Percentiles rank a stretch among this genome's conserved stretches.
phyloP scores from a whole-genome alignment of 495 filamentous ascomycete genomes.

The Podospora comata region DNA sequence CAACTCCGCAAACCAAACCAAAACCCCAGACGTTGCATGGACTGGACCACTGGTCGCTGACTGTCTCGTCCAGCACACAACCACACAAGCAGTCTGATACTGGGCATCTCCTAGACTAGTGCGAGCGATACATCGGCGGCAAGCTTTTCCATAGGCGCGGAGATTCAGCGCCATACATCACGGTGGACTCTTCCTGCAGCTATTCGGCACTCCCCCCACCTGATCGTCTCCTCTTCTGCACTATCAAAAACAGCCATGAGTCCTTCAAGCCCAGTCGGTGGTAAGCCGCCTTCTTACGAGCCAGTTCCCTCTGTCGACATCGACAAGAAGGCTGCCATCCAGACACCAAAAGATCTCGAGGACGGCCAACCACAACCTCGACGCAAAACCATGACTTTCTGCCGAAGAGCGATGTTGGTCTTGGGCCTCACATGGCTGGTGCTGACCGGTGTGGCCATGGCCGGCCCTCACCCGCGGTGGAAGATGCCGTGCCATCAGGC shows the following conservation, averaged over 20 bases:
- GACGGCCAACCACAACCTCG: slow-evolving; percentile 10
- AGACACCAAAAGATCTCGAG: slow-evolving; percentile 8
- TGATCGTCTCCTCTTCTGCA: slow-evolving; percentile 7
- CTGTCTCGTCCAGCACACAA: slow-evolving; percentile 3
- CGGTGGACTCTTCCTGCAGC: neutral
- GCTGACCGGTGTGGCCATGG: slow-evolving; percentile 33
- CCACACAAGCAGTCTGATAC: slow-evolving; percentile 4
- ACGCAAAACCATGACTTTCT: slow-evolving; percentile 25
- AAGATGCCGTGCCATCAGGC: slow-evolving; percentile 22
- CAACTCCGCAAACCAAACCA: neutral
- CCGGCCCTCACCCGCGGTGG: slow-evolving; percentile 11
- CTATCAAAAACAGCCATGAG: slow-evolving; percentile 18
- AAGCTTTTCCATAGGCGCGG: neutral
- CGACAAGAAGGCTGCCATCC: slow-evolving; percentile 15
- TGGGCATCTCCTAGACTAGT: slow-evolving; percentile 2
- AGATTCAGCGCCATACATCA: neutral
- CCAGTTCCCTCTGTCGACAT: slow-evolving; percentile 13
- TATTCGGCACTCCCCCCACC: neutral
- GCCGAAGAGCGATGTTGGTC: slow-evolving; percentile 28
- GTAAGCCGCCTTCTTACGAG: slow-evolving; percentile 13
- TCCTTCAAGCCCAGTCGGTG: slow-evolving; percentile 11
- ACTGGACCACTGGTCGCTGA: slow-evolving; percentile 4
- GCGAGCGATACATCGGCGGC: neutral
- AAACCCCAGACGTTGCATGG: neutral
- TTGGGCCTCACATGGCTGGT: slow-evolving; percentile 32